Base-by-base conservation (phyloP, 768 basidiomycete genomes). In the Termitomyces sp. region DNA sequence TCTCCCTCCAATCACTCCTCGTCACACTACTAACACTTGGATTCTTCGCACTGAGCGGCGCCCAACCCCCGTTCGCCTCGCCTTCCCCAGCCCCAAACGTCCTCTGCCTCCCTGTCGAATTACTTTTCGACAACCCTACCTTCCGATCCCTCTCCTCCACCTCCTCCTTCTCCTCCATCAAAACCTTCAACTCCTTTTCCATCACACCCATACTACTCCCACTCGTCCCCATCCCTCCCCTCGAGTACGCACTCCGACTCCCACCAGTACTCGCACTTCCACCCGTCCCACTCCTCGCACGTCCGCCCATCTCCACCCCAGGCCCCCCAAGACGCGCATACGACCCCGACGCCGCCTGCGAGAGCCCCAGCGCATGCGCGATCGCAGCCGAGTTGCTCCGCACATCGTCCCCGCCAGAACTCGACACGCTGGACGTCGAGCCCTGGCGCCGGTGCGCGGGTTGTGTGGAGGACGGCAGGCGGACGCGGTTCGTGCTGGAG, bases 111-210 rank as follows among this genome's bases (percentile, higher is more conserved):
- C 70, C 69, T 43, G 68, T 69, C 44, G 73, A 72, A 43, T 72
- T 69, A 57, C 71, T 73, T 64, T 73, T 73, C 49, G 69, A 63
- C 53, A 75, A 63, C 10, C 69, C 57, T 48, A 62, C 48, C n/a
- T 61, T 49, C 30, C 27, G 46, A 18, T 63, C 58, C 30, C 61
- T 66, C 32, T 62, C 65, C 10, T 39, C 72, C 55, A 26, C 79
- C 68, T 36, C 40, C 42, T 24, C 51, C n/a, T 47, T 53, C 36
- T 81, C 77, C 61, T 81, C 79, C 60, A 83, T 68, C 51, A 85
- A 68, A 8, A 74, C 77, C 62, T 81, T 82, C 77, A 87, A 74
- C 33, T 79, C 79, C 47, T 46, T 51, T 56, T 65, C 67, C 60
- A 67, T 50, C 32, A 36, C 48, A 13, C 71, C 67, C 47, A 60